phyloP scores from a whole-genome alignment of 2,329 filamentous ascomycete species.

The Penicillium capsulatum region DNA sequence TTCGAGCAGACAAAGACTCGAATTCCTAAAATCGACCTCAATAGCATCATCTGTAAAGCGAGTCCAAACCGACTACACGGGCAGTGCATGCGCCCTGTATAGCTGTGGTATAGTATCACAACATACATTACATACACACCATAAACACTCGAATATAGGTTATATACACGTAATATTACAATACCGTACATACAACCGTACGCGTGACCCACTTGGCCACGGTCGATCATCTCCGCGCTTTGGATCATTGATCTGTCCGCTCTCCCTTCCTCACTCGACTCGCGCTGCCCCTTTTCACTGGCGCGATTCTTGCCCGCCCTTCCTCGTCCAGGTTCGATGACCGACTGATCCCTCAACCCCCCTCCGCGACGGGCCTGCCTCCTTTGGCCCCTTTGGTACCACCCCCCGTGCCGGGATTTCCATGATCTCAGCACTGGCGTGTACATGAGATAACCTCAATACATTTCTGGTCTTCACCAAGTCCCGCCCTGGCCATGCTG shows the following conservation, averaged over 20 bases:
- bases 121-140: no score
- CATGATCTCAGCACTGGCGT: constrained; percentile 1
- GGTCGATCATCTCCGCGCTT: constrained; percentile 1
- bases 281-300: no score
- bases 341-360: constrained; percentile 12
- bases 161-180: constrained; percentile 2
- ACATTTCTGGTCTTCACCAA: constrained; percentile 15
- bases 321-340: constrained; percentile 12
- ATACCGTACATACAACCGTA: constrained; percentile 2
- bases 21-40: no score
- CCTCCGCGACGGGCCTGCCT: constrained; percentile 15
- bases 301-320: no score
- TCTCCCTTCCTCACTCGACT: no score
- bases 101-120: no score
- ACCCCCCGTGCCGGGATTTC: no score
- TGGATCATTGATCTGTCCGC: no score
- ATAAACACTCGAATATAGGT: neutral
- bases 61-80: no score
- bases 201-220: neutral
- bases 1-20: no score
- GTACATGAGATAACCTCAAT: constrained; percentile 19
- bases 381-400: no score
- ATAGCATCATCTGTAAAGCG: neutral
- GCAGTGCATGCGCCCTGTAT: no score
- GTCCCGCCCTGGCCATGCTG: constrained; percentile 15